Evolutionary conservation across 2,329 filamentous ascomycete species (phyloP), one percentile per base, ranked within the genome.

Genomic region (Calonectria montana): DNA sequence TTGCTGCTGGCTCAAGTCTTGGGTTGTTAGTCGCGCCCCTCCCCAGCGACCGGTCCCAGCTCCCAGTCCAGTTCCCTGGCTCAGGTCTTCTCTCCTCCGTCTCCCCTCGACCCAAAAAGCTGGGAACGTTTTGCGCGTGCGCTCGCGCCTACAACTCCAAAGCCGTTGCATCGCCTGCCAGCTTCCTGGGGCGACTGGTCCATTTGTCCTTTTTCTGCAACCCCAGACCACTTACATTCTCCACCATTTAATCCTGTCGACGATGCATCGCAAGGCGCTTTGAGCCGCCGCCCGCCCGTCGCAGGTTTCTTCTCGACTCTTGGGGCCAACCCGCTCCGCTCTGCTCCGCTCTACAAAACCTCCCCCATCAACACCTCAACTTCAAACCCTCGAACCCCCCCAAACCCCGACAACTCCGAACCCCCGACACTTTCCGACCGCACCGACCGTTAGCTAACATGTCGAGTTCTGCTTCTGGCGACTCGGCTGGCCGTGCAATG

Each of bases 401-500:
- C 67, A 70, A 67, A 76, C 68, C 61, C 69, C 67, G 69, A 37
- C 67, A 66, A 62, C 72, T 67, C 53, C 53, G 69, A 78, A 78
- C 65, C 71, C 63, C 71, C 59, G 70, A 70, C 64, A 64, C 69
- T 62, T 70, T 66, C 65, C 72, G 64, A 71, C 70, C 43, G 23
- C 37, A 50, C 53, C 74, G 67, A 72, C 73, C 69, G 69, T 29
- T 64, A 70, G 71, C 64, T 69, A 79, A 71, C 39, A 84, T 84
- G 82, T 83, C 83, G 67, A 81, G 81, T 70, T 83, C 81, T 67
- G 79, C 79, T 50, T 81, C 79, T 73, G 82, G 80, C 77, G 82
- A 80, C 72, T 80, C 83, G 55, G 82, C 80, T 72, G 79, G 81
- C 76, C 90, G 90, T 78, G 86, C 90, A 65, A 93, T 92, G 91